These are phyloP conservation scores for Lodderomyces elongisporus DNA, from an alignment of 1,139 yeast genomes.

Conservation along the genomic window DNA sequence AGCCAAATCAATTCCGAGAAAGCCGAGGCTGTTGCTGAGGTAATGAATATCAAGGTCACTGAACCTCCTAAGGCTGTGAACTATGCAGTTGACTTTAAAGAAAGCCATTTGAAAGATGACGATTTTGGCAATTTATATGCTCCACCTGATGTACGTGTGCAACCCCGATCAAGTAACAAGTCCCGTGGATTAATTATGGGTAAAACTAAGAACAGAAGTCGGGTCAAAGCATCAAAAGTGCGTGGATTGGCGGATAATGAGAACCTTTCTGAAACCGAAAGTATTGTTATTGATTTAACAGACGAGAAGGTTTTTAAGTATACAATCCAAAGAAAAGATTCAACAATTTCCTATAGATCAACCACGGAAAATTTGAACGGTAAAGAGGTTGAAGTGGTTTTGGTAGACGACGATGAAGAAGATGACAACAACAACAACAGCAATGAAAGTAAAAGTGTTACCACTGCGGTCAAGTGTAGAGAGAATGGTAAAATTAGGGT, in stretches of 20 bases:
- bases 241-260: not conserved
- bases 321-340: conserved; percentile 30
- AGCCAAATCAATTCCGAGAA: too few relatives aligned
- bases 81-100: conserved; percentile 41
- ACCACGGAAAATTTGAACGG: conserved; percentile 41
- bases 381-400: conserved; percentile 42
- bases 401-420: conserved; percentile 35
- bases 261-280: conserved; percentile 24
- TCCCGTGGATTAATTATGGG: not conserved
- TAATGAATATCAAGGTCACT: conserved; percentile 24
- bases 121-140: conserved; percentile 9
- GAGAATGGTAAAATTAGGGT: too few relatives aligned
- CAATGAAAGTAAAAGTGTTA: not conserved
- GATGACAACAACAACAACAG: conserved; percentile 22
- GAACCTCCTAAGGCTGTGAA: conserved; percentile 37
- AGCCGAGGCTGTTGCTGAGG: conserved; percentile 8
- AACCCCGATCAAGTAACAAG: not conserved
- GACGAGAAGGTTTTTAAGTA: conserved; percentile 37
- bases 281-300: conserved; percentile 41
- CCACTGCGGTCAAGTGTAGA: too few relatives aligned
- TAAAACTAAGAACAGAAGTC: not conserved
- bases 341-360: conserved; percentile 34
- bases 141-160: conserved; percentile 1
- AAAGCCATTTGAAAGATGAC: conserved; percentile 18
- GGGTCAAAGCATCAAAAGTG: not conserved